Conservation (phyloP, 208 protist species). For the Trypanosoma congolense region DNA sequence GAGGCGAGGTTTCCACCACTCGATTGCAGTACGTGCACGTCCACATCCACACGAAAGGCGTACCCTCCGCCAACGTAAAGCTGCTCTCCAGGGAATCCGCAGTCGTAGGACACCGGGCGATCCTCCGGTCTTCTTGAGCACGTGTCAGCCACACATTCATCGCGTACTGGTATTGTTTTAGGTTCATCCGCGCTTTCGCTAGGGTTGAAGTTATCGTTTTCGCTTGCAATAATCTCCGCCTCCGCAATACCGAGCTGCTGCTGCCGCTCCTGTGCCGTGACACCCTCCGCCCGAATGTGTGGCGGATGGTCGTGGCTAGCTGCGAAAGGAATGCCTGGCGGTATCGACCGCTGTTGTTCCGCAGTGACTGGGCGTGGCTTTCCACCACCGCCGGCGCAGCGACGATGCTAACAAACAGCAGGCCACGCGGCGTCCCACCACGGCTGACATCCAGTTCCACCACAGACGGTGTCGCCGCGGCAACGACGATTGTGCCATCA, state of each 20-base stretch:
- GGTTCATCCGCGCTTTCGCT: conserved; percentile 6
- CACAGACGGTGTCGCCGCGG: conserved; percentile 50
- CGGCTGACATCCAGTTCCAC: conserved; percentile 33
- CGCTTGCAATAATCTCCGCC: conserved; percentile 36
- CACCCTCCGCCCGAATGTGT: conserved; percentile 58
- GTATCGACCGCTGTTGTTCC: conserved; percentile 46
- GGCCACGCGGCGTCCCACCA: conserved; percentile 17
- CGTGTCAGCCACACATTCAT: not conserved
- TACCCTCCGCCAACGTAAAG: conserved; percentile 75
- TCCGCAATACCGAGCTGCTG: conserved; percentile 58
- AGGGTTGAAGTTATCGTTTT: conserved; percentile 7
- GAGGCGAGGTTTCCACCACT: conserved; percentile 56
- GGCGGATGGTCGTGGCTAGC: conserved; percentile 45
- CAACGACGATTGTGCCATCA: conserved; percentile 54
- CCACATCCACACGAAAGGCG: conserved; percentile 74
- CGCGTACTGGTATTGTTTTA: not conserved
- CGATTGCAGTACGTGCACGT: conserved; percentile 71
- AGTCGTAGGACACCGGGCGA: not conserved
- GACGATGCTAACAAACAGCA: conserved; percentile 68
- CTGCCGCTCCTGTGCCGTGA: conserved; percentile 42
- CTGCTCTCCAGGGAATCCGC: conserved; percentile 46
- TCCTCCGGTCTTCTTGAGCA: not conserved
- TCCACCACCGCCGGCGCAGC: conserved; percentile 60
- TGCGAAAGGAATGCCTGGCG: conserved; percentile 53
- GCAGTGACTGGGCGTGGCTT: conserved; percentile 48